These are phyloP conservation scores for Kuraishia cidri DNA, from an alignment of 805 yeast species.

Conservation along the genomic window DNA sequence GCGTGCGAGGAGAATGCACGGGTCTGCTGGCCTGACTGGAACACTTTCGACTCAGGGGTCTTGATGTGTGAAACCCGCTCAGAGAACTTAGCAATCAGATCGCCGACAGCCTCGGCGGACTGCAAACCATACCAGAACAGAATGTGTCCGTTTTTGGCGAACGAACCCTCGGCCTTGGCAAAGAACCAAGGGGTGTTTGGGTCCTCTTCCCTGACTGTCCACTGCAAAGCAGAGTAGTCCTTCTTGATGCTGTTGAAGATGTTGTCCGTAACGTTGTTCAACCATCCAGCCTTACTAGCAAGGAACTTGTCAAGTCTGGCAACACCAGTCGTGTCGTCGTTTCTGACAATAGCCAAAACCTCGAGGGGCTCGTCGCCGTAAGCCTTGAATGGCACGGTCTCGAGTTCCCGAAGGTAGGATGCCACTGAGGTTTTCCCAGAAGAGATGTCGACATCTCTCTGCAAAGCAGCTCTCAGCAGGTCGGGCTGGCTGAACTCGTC, in stretches of 20 bases:
- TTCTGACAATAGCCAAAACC: slow-evolving; percentile 78
- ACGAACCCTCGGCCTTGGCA: slow-evolving; percentile 89
- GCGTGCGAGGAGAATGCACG: slow-evolving; percentile 39
- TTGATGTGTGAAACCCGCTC: slow-evolving; percentile 24
- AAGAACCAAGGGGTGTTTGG: slow-evolving; percentile 89
- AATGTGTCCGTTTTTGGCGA: slow-evolving; percentile 79
- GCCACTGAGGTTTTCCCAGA: slow-evolving; percentile 71
- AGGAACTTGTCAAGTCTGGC: slow-evolving; percentile 79
- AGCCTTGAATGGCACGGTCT: slow-evolving; percentile 53
- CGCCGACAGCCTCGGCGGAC: slow-evolving; percentile 50
- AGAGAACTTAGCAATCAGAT: slow-evolving; percentile 51
- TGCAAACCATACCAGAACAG: slow-evolving; percentile 91
- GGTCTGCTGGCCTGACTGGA: slow-evolving; percentile 35
- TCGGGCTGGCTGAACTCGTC: slow-evolving; percentile 69
- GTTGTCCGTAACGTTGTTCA: slow-evolving; percentile 93
- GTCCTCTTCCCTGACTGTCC: slow-evolving; percentile 89
- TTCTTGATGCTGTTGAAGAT: slow-evolving; percentile 75
- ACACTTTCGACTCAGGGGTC: slow-evolving; percentile 35
- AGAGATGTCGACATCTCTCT: slow-evolving; percentile 67
- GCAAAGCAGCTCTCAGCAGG: slow-evolving; percentile 64
- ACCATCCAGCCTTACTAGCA: slow-evolving; percentile 90
- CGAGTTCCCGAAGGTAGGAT: slow-evolving; percentile 68
- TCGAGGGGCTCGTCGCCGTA: slow-evolving; percentile 96
- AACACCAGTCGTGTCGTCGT: slow-evolving; percentile 30
- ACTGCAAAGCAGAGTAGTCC: slow-evolving; percentile 67